phyloP scores from a whole-genome alignment of 805 yeast genomes.

The Brettanomyces nanus region DNA sequence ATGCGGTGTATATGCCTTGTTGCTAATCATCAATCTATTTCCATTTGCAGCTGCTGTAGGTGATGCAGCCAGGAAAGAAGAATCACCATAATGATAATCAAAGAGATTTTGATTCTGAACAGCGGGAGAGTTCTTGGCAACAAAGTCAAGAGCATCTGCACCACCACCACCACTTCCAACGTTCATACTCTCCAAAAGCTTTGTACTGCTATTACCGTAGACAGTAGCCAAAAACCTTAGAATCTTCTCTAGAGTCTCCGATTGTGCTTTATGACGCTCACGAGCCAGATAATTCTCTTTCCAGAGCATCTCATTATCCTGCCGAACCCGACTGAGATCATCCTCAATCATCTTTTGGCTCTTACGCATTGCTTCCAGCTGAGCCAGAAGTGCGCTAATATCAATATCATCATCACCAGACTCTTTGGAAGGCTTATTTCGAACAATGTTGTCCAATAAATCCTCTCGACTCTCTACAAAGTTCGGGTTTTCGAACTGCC shows the following conservation, averaged over 20 bases:
- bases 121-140: background rate
- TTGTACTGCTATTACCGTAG: constrained; percentile 55
- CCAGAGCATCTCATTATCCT: constrained; percentile 89
- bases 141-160: constrained; percentile 1
- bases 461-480: constrained; percentile 77
- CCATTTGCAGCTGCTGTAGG: constrained; percentile 4
- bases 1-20: constrained; percentile 16
- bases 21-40: constrained; percentile 21
- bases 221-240: constrained; percentile 80
- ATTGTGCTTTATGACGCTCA: constrained; percentile 78
- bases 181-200: constrained; percentile 19
- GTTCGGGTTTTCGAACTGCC: constrained; percentile 83
- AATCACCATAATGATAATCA: background rate
- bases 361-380: constrained; percentile 65
- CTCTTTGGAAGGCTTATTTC: constrained; percentile 51
- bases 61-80: background rate
- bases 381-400: constrained; percentile 49
- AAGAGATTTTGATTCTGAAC: background rate
- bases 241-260: constrained; percentile 82
- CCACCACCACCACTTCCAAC: background rate
- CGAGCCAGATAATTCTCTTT: constrained; percentile 76
- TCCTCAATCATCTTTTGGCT: constrained; percentile 78
- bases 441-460: constrained; percentile 71
- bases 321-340: constrained; percentile 73
- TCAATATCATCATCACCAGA: constrained; percentile 36